Base-by-base conservation (phyloP, 2,329 filamentous ascomycete species). In the Cladophialophora bantiana region DNA sequence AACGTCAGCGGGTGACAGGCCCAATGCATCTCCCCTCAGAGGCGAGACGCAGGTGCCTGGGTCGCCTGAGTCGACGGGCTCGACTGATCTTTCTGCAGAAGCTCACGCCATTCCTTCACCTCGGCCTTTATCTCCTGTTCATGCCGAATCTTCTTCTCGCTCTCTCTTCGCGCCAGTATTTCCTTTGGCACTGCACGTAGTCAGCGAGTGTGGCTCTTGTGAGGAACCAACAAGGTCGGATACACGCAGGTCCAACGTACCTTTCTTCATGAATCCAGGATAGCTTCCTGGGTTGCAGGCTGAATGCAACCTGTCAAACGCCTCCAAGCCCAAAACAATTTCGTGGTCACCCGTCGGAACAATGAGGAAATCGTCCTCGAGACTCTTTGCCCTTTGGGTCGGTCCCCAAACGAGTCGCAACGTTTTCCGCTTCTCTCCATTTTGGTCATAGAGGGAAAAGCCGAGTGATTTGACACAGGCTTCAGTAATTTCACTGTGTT, bases 401-500 rank as follows among this genome's bases (percentile, higher is more conserved):
- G 48, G 48, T 4, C 13, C 48, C 48, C 48, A 52, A 52, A 12
- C 13, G 18, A 52, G 48, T n/a, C 48, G 26, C 26, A 52, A 52
- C 13, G 48, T 26, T n/a, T 52, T 52, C 12, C n/a, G n/a, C 26
- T 52, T 52, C 26, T 52, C 48, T n/a, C 48, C 48, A n/a, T 52
- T 52, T n/a, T 5, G 4, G 7, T 52, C 48, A 52, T 12, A 4
- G 18, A 20, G n/a, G 48, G 48, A 52, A n/a, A 52, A 52, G 7
- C 48, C 48, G 48, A 52, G 48, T 18, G n/a, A 12, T 52, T 52
- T 2, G 48, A 52, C 48, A n/a, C 48, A 52, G 1, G 48, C 48
- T n/a, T 52, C 48, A n/a, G 48, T 52, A n/a, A 52, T 52, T 52
- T 52, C 48, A 52, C 15, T 15, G 48, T n/a, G 15, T 52, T 52